Evolutionary conservation across 805 yeast genomes (phyloP).

Genomic region (Pichia deserticola): DNA sequence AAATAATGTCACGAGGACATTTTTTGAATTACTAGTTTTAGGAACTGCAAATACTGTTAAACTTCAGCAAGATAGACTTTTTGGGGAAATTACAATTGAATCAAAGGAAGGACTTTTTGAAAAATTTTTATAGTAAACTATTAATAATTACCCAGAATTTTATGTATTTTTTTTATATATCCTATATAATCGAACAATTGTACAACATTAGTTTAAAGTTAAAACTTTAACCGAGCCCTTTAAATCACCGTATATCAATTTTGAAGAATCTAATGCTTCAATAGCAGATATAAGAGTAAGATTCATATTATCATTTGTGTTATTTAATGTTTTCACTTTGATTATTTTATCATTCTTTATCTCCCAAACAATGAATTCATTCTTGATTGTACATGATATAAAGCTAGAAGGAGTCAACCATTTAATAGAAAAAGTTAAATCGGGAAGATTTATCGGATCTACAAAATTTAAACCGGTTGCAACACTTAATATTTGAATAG

Average conservation of each 20-base stretch:
- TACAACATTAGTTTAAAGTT: neutral
- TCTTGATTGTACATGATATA: neutral
- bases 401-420: neutral
- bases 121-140: constrained; percentile 13
- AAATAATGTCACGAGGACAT: constrained; percentile 61
- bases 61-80: constrained; percentile 52
- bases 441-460: neutral
- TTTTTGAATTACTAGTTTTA: constrained; percentile 75
- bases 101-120: constrained; percentile 13
- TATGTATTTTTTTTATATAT: too few species aligned
- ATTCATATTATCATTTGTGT: neutral
- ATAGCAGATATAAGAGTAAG: neutral
- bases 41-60: constrained; percentile 69
- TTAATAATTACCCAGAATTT: too few species aligned
- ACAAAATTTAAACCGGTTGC: neutral
- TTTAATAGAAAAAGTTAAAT: neutral
- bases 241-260: constrained; percentile 17
- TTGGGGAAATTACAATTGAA: constrained; percentile 49
- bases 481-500: neutral
- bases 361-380: constrained; percentile 1
- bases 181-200: neutral
- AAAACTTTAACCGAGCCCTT: constrained; percentile 14
- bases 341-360: neutral
- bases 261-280: neutral
- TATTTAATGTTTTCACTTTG: neutral